phyloP scores from a whole-genome alignment of 2,329 filamentous ascomycete genomes.

The Fusarium algeriense region DNA sequence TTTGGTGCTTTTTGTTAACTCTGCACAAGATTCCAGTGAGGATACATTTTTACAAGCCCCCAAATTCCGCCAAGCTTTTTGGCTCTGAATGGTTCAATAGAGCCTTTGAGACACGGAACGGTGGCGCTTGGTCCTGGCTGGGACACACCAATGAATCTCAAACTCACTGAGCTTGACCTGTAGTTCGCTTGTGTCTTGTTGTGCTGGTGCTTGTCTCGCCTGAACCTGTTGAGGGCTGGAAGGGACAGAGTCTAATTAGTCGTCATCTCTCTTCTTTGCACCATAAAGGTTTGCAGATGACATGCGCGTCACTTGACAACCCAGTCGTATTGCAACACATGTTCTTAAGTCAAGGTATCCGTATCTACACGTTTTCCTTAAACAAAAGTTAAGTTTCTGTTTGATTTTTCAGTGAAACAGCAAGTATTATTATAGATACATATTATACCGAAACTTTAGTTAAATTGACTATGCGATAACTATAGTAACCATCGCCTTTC shows the following conservation, averaged over 20 bases:
- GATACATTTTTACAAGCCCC: slow-evolving; percentile 13
- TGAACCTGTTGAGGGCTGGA: slow-evolving; percentile 28
- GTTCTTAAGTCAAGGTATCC: not conserved
- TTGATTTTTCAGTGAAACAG: not conserved
- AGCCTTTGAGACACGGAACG: slow-evolving; percentile 32
- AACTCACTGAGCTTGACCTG: slow-evolving; percentile 41
- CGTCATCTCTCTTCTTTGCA: slow-evolving; percentile 20
- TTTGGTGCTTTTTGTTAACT: slow-evolving; percentile 7
- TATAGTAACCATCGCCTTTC: not conserved
- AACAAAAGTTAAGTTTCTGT: not conserved
- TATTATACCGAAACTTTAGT: not conserved
- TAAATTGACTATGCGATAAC: not conserved
- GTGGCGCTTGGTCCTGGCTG: slow-evolving; percentile 40
- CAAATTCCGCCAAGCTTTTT: slow-evolving; percentile 29
- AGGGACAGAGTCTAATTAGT: slow-evolving; percentile 28
- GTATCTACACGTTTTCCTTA: not conserved
- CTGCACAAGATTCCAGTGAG: slow-evolving; percentile 14
- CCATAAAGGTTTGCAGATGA: slow-evolving; percentile 32
- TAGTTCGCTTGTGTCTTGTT: slow-evolving; percentile 33
- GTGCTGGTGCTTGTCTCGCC: slow-evolving; percentile 16
- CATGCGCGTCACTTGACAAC: slow-evolving; percentile 31
- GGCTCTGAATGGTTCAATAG: slow-evolving; percentile 21
- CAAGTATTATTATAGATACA: not conserved
- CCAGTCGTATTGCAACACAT: slow-evolving; percentile 21
- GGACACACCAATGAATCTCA: slow-evolving; percentile 19